Evolutionary conservation across 352 stramenopile genomes (phyloP).

Genomic region (Globisporangium abappressorium): DNA sequence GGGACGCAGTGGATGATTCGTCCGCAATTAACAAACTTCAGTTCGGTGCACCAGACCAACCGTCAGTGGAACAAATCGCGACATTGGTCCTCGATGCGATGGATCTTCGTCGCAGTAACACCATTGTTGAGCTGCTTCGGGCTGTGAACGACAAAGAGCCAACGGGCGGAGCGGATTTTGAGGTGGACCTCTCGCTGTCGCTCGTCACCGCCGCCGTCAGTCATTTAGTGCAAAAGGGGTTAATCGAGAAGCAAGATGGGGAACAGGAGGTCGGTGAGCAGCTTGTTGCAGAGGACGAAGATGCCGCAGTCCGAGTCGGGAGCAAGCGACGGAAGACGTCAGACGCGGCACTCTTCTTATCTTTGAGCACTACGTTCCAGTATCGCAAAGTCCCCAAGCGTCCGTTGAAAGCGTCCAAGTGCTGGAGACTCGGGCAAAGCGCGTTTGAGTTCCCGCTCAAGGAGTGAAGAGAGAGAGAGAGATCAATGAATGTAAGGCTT

Average conservation of each 20-base stretch:
- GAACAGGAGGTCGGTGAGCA: conserved; percentile 3
- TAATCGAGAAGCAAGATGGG: conserved; percentile 44
- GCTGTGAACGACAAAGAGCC: conserved; percentile 27
- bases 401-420: conserved; percentile 71
- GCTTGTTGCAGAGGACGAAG: conserved; percentile 10
- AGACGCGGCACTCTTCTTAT: background rate
- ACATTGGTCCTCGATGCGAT: conserved; percentile 49
- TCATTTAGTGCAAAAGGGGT: conserved; percentile 44
- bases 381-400: conserved; percentile 71
- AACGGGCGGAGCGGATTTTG: conserved; percentile 3
- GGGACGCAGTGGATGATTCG: background rate
- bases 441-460: conserved; percentile 30
- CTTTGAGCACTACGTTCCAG: conserved; percentile 1
- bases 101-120: conserved; percentile 53
- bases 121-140: conserved; percentile 56
- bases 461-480: conserved; percentile 19
- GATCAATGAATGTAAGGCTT: conserved; percentile 31
- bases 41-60: conserved; percentile 2
- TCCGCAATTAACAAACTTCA: background rate
- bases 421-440: conserved; percentile 52
- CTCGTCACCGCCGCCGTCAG: conserved; percentile 57
- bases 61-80: conserved; percentile 44
- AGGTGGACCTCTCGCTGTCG: conserved; percentile 31
- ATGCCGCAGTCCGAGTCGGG: conserved; percentile 4
- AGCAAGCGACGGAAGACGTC: conserved; percentile 27